Evolutionary conservation across 495 filamentous ascomycete species (phyloP), one percentile per base, ranked within the genome.

Genomic region (Aspergillus conjunctus): DNA sequence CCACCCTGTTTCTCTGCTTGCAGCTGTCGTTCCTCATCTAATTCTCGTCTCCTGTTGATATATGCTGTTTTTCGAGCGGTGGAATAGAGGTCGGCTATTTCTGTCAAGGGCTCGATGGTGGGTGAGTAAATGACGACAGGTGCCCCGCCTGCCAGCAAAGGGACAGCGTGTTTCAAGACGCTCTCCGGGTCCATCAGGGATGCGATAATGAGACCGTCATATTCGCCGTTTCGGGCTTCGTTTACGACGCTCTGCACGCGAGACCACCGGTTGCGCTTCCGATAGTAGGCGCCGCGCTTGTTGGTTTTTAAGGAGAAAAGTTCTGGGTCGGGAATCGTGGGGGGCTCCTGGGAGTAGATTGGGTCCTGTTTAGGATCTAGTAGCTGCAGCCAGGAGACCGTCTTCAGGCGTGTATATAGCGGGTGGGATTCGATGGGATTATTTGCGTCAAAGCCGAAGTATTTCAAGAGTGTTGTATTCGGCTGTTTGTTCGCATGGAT

Each of bases 401-500:
- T 85, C 69, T 91, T 89, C 22, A 98, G 86, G 70, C 93, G 88
- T 17, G 82, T 86, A 73, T 86, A 79, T 5, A 98, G 84, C 0
- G 94, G 94, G 56, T 98, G 95, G 0, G 79, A 71, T 54, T 86
- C 80, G 46, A 82, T 77, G 3, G 91, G 88, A 49, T 81, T 81
- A 58, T 85, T 85, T 49, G 78, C 73, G 66, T 95, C 91, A 72
- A 87, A 98, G 63, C 80, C 80, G 72, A 95, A 98, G 78, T 96
- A 92, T 69, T 89, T 89, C 37, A 98, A 83, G 26, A 95, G 78
- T 1, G 86, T 85, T 49, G 97, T 81, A 66, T 97, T 98, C 0
- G 94, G 90, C 75, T 97, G 95, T 43, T 88, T 82, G 72, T 93
- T 88, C n/a, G 88, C 74, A 72, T 98, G 94, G 46, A 98, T 70